Evolutionary conservation across 192 early-diverging fungal genomes (phyloP).

Genomic region (Lobosporangium transversale): DNA sequence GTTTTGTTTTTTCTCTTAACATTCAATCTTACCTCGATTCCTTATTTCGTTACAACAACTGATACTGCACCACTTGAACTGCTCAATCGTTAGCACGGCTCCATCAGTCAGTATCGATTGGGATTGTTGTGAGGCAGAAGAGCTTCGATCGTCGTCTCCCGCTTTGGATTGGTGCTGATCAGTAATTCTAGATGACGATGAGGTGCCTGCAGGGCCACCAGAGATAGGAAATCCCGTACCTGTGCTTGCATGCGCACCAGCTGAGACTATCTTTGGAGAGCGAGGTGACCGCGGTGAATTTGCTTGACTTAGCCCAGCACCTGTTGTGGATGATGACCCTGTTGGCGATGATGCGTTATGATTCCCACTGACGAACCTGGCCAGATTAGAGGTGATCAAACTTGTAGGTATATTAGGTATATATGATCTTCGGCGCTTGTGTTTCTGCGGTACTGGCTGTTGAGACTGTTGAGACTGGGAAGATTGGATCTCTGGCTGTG

Average conservation of each 20-base stretch:
- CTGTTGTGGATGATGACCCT: neutral
- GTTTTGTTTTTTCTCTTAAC: too few relatives aligned
- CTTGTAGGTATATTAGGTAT: conserved; percentile 29
- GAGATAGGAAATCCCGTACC: too few relatives aligned
- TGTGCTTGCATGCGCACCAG: neutral
- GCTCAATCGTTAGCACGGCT: conserved; percentile 19
- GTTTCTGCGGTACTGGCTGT: conserved; percentile 3
- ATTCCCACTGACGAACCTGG: conserved; percentile 31
- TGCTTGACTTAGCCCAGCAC: neutral
- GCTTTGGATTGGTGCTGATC: too few relatives aligned
- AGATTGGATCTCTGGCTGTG: conserved; percentile 1
- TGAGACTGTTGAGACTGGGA: neutral
- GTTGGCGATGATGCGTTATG: conserved; percentile 4
- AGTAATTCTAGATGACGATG: too few relatives aligned
- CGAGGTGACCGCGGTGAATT: conserved; percentile 3
- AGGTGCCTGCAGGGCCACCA: too few relatives aligned
- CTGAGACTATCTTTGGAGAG: neutral
- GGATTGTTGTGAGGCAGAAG: too few relatives aligned
- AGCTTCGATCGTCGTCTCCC: too few relatives aligned
- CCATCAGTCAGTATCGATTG: neutral
- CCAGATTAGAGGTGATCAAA: conserved; percentile 40
- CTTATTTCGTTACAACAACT: conserved; percentile 43
- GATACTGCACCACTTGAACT: conserved; percentile 40
- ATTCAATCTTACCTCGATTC: conserved; percentile 29
- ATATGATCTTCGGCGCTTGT: conserved; percentile 34